These are phyloP conservation scores for Colletotrichum lentis DNA, from an alignment of 2,329 filamentous ascomycete species.

Conservation along the genomic window DNA sequence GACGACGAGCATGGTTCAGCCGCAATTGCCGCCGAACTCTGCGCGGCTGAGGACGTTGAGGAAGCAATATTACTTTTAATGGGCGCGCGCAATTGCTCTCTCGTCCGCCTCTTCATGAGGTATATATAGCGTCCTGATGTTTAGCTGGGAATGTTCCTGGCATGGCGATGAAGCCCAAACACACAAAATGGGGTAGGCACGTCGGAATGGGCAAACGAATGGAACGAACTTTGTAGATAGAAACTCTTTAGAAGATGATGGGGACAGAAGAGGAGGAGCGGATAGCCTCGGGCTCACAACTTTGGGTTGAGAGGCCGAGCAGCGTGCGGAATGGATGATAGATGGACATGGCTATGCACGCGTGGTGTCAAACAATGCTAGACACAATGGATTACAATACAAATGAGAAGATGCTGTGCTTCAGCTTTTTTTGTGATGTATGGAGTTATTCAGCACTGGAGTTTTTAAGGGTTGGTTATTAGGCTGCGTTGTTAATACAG, in stretches of 20 bases:
- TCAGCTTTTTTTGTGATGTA: too few species aligned
- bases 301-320: background rate
- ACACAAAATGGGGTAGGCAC: background rate
- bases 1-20: slow-evolving; percentile 23
- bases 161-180: background rate
- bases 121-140: background rate
- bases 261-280: background rate
- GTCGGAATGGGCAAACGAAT: background rate
- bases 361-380: background rate
- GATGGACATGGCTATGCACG: background rate
- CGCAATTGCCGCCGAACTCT: slow-evolving; percentile 27
- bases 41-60: slow-evolving; percentile 33
- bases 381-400: background rate
- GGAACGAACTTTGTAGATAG: slow-evolving; percentile 12
- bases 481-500: too few species aligned
- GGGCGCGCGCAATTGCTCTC: background rate
- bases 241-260: background rate
- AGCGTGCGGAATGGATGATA: background rate
- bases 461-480: too few species aligned
- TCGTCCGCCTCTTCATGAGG: background rate
- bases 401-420: background rate
- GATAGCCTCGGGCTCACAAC: background rate
- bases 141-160: background rate
- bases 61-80: slow-evolving; percentile 32
- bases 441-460: too few species aligned